Conservation (phyloP, 225 moss, liverwort and hornwort species). For the Physcomitrellopsis africana region DNA sequence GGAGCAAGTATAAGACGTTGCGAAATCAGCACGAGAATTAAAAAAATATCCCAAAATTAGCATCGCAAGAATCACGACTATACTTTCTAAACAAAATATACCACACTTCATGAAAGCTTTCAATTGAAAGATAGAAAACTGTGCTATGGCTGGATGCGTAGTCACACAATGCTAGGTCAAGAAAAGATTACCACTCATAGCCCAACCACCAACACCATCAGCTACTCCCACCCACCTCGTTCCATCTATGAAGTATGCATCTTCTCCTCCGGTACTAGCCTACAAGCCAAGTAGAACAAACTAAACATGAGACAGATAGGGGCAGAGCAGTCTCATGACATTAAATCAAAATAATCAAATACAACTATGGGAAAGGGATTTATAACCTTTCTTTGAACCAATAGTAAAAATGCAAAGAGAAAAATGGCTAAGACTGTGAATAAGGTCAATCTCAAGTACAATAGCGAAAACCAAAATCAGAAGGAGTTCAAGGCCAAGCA, state of each 20-base stretch:
- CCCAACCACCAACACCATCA: constrained; percentile 99
- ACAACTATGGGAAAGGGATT: background rate
- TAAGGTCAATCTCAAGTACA: background rate
- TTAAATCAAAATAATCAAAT: background rate
- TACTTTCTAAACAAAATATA: background rate
- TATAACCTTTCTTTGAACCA: background rate
- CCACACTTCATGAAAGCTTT: constrained; percentile 11
- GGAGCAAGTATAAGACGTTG: background rate
- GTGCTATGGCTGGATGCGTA: background rate
- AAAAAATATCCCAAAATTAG: background rate
- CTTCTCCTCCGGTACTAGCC: constrained; percentile 92
- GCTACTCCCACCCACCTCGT: constrained; percentile 94
- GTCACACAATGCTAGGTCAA: constrained; percentile 9
- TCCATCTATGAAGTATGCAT: constrained; percentile 96
- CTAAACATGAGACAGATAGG: constrained; percentile 6
- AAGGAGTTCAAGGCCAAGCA: background rate
- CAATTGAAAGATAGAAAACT: constrained; percentile 13
- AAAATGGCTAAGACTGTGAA: background rate
- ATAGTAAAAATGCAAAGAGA: background rate
- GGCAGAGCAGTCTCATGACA: constrained; percentile 14
- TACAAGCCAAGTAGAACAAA: constrained; percentile 31
- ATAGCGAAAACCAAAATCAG: background rate
- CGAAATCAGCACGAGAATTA: background rate
- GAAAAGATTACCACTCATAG: constrained; percentile 63
- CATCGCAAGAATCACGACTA: background rate